Evolutionary conservation across 768 basidiomycete genomes (phyloP).

Genomic region (Neoboletus magnificus): DNA sequence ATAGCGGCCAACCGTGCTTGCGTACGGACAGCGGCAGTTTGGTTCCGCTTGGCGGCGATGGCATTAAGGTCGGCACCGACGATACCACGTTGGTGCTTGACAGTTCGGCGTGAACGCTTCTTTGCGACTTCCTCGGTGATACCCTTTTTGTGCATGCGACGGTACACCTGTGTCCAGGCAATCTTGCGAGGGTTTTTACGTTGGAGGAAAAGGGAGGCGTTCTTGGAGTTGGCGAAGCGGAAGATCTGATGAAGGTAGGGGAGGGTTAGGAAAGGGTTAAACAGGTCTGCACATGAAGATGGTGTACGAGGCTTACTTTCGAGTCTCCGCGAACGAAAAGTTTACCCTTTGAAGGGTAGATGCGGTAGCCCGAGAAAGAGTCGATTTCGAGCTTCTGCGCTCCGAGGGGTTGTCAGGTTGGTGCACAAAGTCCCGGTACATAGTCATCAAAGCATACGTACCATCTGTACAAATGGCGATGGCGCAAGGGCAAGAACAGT

Average conservation of each 20-base stretch:
- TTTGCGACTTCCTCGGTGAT: conserved; percentile 98
- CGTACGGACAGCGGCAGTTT: conserved; percentile 79
- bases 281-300: not conserved
- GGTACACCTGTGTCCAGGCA: conserved; percentile 92
- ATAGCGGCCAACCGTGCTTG: conserved; percentile 84
- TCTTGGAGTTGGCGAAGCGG: conserved; percentile 93
- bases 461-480: conserved; percentile 18
- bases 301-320: conserved; percentile 56
- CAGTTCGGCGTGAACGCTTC: conserved; percentile 95
- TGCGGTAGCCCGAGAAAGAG: conserved; percentile 94
- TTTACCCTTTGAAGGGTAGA: conserved; percentile 98
- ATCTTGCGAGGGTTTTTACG: conserved; percentile 99
- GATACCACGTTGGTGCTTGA: conserved; percentile 98
- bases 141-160: conserved; percentile 99
- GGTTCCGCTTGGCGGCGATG: conserved; percentile 90
- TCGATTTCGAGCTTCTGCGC: conserved; percentile 96
- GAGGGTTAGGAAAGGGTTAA: not conserved
- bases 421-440: not conserved
- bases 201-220: conserved; percentile 94
- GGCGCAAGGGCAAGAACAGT: not conserved
- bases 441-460: conserved; percentile 9
- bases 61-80: conserved; percentile 92
- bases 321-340: conserved; percentile 94
- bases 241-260: conserved; percentile 60
- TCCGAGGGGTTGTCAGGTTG: conserved; percentile 9